Percentiles rank a stretch among this genome's conserved stretches.
phyloP scores from a whole-genome alignment of 2,329 filamentous ascomycete species.

The Colletotrichum sp. region DNA sequence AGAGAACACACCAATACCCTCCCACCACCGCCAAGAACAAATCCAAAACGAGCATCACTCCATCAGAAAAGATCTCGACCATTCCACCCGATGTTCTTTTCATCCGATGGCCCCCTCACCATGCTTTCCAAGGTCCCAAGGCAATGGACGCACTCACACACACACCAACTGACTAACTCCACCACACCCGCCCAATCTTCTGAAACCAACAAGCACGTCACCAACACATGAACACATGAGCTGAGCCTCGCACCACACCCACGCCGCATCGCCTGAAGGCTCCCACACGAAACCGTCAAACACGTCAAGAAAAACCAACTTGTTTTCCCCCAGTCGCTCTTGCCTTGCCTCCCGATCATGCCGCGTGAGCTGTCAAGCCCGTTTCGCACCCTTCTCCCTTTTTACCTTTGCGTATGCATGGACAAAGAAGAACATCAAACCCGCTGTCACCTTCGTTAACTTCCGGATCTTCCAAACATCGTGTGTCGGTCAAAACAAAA shows the following conservation, averaged over 20 bases:
- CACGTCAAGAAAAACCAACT: neutral
- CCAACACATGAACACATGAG: neutral
- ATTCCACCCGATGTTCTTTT: neutral
- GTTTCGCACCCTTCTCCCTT: neutral
- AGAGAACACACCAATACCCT: neutral
- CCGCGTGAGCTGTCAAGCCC: neutral
- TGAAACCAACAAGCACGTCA: neutral
- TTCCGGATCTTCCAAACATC: neutral
- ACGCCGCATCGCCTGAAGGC: neutral
- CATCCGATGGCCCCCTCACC: neutral
- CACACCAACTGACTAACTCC: neutral
- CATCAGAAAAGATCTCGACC: neutral
- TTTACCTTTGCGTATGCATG: neutral
- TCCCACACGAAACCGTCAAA: conserved; percentile 17
- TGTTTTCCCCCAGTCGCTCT: neutral
- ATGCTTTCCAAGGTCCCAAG: neutral
- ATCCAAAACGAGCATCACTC: neutral
- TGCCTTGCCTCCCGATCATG: neutral
- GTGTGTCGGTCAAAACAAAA: neutral
- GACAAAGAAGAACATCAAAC: neutral
- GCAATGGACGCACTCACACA: neutral
- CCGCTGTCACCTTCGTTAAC: neutral
- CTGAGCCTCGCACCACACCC: neutral
- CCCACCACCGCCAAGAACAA: neutral
- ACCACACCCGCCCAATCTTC: neutral